Evolutionary conservation across 495 filamentous ascomycete genomes (phyloP), one percentile per base, ranked within the genome.

Genomic region (Hypoxylon subgilvum): DNA sequence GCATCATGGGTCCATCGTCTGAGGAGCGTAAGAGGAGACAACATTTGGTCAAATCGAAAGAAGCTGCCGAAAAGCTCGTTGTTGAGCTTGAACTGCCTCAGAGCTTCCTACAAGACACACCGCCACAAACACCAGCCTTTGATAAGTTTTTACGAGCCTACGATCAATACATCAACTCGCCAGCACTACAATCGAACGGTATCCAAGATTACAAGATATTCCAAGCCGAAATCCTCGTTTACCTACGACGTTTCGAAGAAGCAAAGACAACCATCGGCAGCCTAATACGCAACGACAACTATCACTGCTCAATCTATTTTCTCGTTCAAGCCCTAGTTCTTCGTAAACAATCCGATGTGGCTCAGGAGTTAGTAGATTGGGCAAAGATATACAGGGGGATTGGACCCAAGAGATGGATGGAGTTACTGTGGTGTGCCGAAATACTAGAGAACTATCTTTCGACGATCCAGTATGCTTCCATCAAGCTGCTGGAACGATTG

Each of bases 321-420:
- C 35, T 38, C 35, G 35, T 38, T 38, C 14, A 18, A 38, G 7
- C 35, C 35, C 35, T 38, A 17, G n/a, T 38, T 9, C 35, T 38
- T 38, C 35, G 35, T 9, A 17, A 16, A n/a, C 35, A 38, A 38
- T 38, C 35, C 35, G 9, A 38, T 2, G 16, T 18, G 35, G 35
- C 35, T 38, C 35, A 14, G 35, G 35, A 18, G 35, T 14, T 38
- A 38, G 35, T 38, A 38, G 35, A 17, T 38, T 38, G 35, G 35
- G 35, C 35, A 38, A 2, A 38, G 2, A 38, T n/a, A 14, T 14
- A 3, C 2, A 38, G 18, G 35, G 16, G 7, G 35, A 38, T 38
- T 17, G 35, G 35, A 38, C 35, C 35, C 18, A 38, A 17, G 35
- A 38, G 13, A 38, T 38, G 35, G 35, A 38, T 14, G 35, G 35